Evolutionary conservation across 163 green algal species (phyloP), one percentile per base, ranked within the genome.

Genomic region (Coccomyxa subellipsoidea): DNA sequence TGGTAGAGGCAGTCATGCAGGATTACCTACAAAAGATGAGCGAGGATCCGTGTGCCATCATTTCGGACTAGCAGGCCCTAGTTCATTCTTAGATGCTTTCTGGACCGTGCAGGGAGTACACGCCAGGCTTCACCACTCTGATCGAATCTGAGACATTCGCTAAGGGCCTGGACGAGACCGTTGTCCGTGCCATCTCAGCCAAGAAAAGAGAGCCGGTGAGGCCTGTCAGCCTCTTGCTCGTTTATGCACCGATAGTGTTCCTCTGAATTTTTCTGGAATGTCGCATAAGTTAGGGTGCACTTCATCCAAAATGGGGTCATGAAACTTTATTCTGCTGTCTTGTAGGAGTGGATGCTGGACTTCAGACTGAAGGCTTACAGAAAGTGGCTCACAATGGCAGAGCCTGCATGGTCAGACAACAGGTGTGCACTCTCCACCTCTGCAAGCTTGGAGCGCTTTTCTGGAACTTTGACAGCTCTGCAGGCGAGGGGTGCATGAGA

Each of bases 351-450:
- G 96, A 94, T 99, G 92, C 93, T 99, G 35, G 95, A 99, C 35
- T 98, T 97, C 77, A 87, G 95, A 27, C 84, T 97, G 27, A 90
- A 91, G 54, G 92, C 90, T 5, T 87, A 83, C 47, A 78, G 80
- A n/a, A 94, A 96, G 66, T 99, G 97, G 97, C 89, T 98, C 12
- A 98, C 93, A 6, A 99, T 99, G 97, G 91, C 95, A 84, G 95
- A 98, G 86, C 97, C 97, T 0, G 81, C 86, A 12, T 99, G 97
- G 97, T 95, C 88, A 32, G 97, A 99, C 88, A 99, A 99, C 85
- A 76, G 37, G 54, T 97, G 21, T 73, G 66, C 7, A 18, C 7
- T 23, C 29, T 34, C 8, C 2, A n/a, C n/a, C n/a, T n/a, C n/a
- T n/a, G n/a, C n/a, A n/a, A n/a, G n/a, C n/a, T n/a, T n/a, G n/a